A percentile compares a stretch with the other conserved stretches of the same genome.
phyloP scores from a whole-genome alignment of 208 protist genomes.

The Trypanosoma theileri region DNA sequence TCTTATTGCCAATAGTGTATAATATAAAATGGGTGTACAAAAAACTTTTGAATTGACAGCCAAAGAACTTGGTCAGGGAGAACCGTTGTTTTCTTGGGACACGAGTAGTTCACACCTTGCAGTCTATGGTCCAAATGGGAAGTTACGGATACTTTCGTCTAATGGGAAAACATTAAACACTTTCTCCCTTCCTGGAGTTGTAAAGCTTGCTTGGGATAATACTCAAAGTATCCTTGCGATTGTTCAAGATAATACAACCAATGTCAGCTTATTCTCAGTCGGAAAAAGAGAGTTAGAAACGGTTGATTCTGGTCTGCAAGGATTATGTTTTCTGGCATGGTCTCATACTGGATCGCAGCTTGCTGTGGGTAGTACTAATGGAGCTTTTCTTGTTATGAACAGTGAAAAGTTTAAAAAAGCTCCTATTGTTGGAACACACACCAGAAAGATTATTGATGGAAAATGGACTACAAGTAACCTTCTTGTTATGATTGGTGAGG shows the following conservation, averaged over 20 bases:
- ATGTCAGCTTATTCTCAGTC: constrained; percentile 83
- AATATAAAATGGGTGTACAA: constrained; percentile 52
- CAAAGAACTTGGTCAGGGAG: constrained; percentile 68
- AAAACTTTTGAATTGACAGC: constrained; percentile 72
- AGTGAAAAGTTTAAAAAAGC: constrained; percentile 88
- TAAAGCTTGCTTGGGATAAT: constrained; percentile 90
- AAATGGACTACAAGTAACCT: constrained; percentile 80
- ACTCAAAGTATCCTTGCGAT: constrained; percentile 87
- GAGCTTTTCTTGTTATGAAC: constrained; percentile 93
- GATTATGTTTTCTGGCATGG: constrained; percentile 91
- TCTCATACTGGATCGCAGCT: constrained; percentile 72
- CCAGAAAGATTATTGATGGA: constrained; percentile 85
- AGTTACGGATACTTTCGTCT: constrained; percentile 77
- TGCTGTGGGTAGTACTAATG: constrained; percentile 89
- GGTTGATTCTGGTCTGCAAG: constrained; percentile 88
- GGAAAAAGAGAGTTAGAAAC: constrained; percentile 57
- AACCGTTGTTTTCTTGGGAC: constrained; percentile 78
- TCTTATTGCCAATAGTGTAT: not conserved
- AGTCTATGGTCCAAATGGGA: constrained; percentile 68
- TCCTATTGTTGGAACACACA: constrained; percentile 87
- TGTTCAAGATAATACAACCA: constrained; percentile 59
- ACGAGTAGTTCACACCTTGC: constrained; percentile 65
- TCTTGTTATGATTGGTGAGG: constrained; percentile 86
- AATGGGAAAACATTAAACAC: constrained; percentile 79
- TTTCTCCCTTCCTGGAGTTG: constrained; percentile 60